Evolutionary conservation across 495 filamentous ascomycete genomes (phyloP).

Genomic region (Hapsidospora chrysogenum): DNA sequence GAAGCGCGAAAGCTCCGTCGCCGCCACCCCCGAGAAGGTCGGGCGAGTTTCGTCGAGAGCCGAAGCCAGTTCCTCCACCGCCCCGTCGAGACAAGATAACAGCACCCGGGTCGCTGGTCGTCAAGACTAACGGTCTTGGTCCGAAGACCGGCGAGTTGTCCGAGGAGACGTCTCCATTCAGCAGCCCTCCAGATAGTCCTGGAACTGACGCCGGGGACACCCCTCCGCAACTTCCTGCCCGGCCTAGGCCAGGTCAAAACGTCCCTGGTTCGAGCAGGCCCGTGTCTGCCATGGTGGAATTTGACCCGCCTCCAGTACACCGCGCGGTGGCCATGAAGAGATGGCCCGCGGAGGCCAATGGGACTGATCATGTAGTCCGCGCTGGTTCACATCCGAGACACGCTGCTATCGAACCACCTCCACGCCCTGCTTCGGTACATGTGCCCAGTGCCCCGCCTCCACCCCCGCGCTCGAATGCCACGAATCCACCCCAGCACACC

Average conservation of each 20-base stretch:
- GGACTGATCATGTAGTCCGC: slow-evolving; percentile 16
- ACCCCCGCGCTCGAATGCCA: slow-evolving; percentile 28
- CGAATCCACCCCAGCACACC: too few species aligned
- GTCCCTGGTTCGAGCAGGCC: slow-evolving; percentile 7
- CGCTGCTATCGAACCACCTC: slow-evolving; percentile 8
- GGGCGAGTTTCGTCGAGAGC: slow-evolving; percentile 27
- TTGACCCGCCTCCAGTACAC: slow-evolving; percentile 33
- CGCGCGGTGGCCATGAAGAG: slow-evolving; percentile 24
- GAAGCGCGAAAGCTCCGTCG: slow-evolving; percentile 28
- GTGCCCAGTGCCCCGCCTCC: slow-evolving; percentile 21
- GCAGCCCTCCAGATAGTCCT: slow-evolving; percentile 68
- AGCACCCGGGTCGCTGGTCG: too few species aligned
- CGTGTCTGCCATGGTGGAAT: slow-evolving; percentile 11
- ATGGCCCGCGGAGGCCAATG: slow-evolving; percentile 20
- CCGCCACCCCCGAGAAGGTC: slow-evolving; percentile 38
- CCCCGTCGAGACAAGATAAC: too few species aligned
- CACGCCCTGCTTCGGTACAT: slow-evolving; percentile 9
- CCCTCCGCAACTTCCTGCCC: slow-evolving; percentile 24
- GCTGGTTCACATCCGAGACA: background rate
- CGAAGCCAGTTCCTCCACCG: slow-evolving; percentile 36
- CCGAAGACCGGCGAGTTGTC: too few species aligned
- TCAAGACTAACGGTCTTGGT: too few species aligned
- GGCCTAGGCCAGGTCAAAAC: slow-evolving; percentile 14
- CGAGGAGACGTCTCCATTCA: slow-evolving; percentile 66
- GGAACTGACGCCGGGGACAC: slow-evolving; percentile 34